A percentile compares a stretch with the other conserved stretches of the same genome.
phyloP scores from a whole-genome alignment of 495 filamentous ascomycete species.

The Penicillium waksmanii region DNA sequence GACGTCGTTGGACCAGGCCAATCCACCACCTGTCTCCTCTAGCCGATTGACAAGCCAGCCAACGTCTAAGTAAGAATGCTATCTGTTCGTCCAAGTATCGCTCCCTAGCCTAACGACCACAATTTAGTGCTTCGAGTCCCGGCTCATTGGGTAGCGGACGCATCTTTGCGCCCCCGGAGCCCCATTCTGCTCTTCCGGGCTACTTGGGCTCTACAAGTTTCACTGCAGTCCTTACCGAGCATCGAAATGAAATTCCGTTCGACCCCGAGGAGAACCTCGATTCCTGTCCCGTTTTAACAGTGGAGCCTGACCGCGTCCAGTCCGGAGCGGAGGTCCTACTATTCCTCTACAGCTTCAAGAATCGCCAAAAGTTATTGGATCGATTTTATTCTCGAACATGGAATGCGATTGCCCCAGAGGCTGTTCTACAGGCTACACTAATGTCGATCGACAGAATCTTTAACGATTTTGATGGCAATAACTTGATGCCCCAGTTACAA shows the following conservation, averaged over 20 bases:
- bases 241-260: conserved; percentile 40
- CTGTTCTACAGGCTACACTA: conserved; percentile 34
- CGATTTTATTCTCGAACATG: conserved; percentile 30
- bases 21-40: conserved; percentile 13
- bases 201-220: conserved; percentile 57
- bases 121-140: conserved; percentile 33
- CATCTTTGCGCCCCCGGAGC: conserved; percentile 29
- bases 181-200: conserved; percentile 37
- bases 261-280: conserved; percentile 40
- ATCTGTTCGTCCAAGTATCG: not conserved
- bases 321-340: conserved; percentile 48
- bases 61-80: conserved; percentile 30
- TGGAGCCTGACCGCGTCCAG: conserved; percentile 39
- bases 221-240: conserved; percentile 49
- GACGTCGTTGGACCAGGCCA: conserved; percentile 20
- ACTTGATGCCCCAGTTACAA: conserved; percentile 35
- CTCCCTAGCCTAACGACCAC: conserved; percentile 3
- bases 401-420: conserved; percentile 28
- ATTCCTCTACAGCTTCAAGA: conserved; percentile 40
- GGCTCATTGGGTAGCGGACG: conserved; percentile 29
- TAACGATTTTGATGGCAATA: conserved; percentile 25
- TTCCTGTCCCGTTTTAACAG: conserved; percentile 29
- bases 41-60: conserved; percentile 27
- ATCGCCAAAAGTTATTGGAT: conserved; percentile 30
- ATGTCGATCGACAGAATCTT: conserved; percentile 33